Evolutionary conservation across 1,139 yeast species (phyloP).

Genomic region (Yamadazyma atlantica): DNA sequence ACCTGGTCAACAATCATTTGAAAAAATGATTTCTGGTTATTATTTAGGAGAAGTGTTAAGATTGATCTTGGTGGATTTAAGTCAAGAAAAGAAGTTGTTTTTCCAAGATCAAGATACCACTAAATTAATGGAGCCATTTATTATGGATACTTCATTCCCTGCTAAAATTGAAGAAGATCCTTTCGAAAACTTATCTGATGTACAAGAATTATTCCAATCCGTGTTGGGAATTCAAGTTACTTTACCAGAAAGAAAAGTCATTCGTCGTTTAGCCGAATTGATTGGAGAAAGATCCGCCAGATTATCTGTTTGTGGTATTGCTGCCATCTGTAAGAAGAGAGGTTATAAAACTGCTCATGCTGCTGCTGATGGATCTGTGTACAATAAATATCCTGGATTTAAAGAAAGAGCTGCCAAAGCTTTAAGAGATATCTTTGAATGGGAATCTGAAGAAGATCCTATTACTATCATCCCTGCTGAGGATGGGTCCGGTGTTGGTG

Average conservation of each 20-base stretch:
- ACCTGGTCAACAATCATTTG: constrained; percentile 95
- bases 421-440: constrained; percentile 84
- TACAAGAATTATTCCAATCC: constrained; percentile 61
- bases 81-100: constrained; percentile 57
- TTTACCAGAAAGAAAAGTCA: constrained; percentile 74
- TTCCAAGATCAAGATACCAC: constrained; percentile 69
- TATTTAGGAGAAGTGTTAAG: constrained; percentile 92
- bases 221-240: constrained; percentile 66
- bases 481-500: constrained; percentile 98
- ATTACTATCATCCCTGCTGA: constrained; percentile 85
- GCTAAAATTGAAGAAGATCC: constrained; percentile 88
- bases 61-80: constrained; percentile 72
- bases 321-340: constrained; percentile 91
- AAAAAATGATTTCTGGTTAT: constrained; percentile 97
- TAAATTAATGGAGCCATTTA: constrained; percentile 56
- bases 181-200: constrained; percentile 78
- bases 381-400: constrained; percentile 90
- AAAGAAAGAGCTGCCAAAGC: constrained; percentile 87
- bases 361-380: constrained; percentile 98
- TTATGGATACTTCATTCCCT: constrained; percentile 88
- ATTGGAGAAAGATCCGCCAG: constrained; percentile 93
- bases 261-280: constrained; percentile 81
- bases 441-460: constrained; percentile 73
- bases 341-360: constrained; percentile 75
- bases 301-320: constrained; percentile 91